A percentile compares a stretch with the other conserved stretches of the same genome.
Conservation (phyloP, 2,329 filamentous ascomycete species). For the Endocalyx cinctus region DNA sequence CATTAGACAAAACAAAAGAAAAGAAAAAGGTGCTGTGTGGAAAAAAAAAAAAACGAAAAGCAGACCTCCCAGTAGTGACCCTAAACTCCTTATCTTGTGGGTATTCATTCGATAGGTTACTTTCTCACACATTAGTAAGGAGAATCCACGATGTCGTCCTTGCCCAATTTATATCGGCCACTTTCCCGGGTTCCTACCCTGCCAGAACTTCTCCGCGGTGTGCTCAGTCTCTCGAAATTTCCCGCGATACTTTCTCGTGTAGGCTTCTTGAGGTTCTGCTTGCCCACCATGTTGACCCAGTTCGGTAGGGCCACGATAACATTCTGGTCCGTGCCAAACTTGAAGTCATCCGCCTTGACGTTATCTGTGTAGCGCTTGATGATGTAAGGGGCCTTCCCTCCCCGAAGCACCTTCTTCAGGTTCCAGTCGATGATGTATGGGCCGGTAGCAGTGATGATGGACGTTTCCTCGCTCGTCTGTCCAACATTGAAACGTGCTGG, state of each 20-base stretch:
- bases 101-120: not conserved
- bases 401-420: conserved; percentile 79
- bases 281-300: conserved; percentile 96
- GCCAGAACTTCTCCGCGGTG: conserved; percentile 44
- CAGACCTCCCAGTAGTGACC: too few species aligned
- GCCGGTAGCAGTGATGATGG: conserved; percentile 93
- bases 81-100: too few species aligned
- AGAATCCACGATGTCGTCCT: conserved; percentile 78
- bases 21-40: too few species aligned
- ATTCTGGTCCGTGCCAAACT: conserved; percentile 94
- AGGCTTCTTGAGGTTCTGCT: conserved; percentile 76
- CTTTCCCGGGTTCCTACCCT: conserved; percentile 50
- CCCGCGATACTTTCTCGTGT: conserved; percentile 89
- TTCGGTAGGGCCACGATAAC: conserved; percentile 96
- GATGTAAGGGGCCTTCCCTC: conserved; percentile 81
- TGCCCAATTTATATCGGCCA: conserved; percentile 67
- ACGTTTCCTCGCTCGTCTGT: conserved; percentile 75
- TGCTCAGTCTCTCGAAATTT: conserved; percentile 44
- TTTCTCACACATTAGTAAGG: conserved; percentile 41
- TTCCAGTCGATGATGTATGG: conserved; percentile 98
- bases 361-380: conserved; percentile 96
- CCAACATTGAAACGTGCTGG: conserved; percentile 92
- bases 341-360: conserved; percentile 98
- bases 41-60: too few species aligned
- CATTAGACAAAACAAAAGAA: too few species aligned